Evolutionary conservation across 352 stramenopile species (phyloP).

Genomic region (Peronospora farinosa): DNA sequence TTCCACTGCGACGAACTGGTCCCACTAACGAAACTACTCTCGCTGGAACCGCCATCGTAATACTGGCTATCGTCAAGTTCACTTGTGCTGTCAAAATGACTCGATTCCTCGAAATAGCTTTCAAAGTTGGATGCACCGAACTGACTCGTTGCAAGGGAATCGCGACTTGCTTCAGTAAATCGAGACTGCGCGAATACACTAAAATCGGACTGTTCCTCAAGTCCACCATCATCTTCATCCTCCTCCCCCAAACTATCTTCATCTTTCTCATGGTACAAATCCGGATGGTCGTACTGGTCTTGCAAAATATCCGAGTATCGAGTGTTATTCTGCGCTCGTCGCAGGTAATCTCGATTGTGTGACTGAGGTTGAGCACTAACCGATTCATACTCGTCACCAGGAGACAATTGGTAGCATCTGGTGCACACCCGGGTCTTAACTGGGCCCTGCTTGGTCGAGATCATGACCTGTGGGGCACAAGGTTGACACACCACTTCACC

Average conservation of each 20-base stretch:
- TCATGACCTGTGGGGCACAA: slow-evolving; percentile 55
- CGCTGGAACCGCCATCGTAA: slow-evolving; percentile 21
- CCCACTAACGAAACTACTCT: slow-evolving; percentile 29
- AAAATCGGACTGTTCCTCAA: slow-evolving; percentile 48
- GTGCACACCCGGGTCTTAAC: slow-evolving; percentile 57
- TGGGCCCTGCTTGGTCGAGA: slow-evolving; percentile 24
- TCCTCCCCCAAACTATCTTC: slow-evolving; percentile 33
- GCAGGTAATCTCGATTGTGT: slow-evolving; percentile 10
- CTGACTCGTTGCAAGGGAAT: slow-evolving; percentile 27
- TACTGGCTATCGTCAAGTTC: slow-evolving; percentile 35
- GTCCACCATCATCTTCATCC: slow-evolving; percentile 39
- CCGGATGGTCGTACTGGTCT: slow-evolving; percentile 22
- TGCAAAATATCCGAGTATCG: slow-evolving; percentile 40
- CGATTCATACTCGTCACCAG: slow-evolving; percentile 29
- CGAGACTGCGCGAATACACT: slow-evolving; percentile 52
- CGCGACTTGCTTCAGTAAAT: slow-evolving; percentile 42
- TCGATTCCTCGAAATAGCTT: slow-evolving; percentile 20
- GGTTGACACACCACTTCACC: slow-evolving; percentile 70
- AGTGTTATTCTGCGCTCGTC: slow-evolving; percentile 33
- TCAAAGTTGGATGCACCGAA: slow-evolving; percentile 24
- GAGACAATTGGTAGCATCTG: slow-evolving; percentile 42
- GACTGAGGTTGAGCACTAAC: slow-evolving; percentile 10
- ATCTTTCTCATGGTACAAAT: slow-evolving; percentile 19
- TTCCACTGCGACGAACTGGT: slow-evolving; percentile 33
- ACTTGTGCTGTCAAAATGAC: slow-evolving; percentile 19